Evolutionary conservation across 176 grass and related monocot species (phyloP).

Genomic region (Eragrostis curvula): DNA sequence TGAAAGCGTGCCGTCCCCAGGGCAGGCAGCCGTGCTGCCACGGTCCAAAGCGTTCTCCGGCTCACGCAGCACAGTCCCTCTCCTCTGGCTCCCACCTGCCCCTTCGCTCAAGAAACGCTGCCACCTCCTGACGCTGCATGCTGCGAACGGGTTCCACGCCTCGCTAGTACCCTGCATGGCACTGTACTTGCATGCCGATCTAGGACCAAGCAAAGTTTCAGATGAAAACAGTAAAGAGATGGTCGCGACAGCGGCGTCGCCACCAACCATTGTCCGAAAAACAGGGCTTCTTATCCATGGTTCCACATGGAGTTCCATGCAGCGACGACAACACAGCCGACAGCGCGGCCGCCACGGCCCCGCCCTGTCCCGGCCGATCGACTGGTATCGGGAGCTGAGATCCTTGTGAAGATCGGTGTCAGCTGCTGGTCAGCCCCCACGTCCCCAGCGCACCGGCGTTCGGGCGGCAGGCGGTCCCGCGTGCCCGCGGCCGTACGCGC

Average conservation of each 20-base stretch:
- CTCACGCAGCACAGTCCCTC: not conserved
- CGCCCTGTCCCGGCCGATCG: slow-evolving; percentile 4
- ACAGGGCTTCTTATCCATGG: not conserved
- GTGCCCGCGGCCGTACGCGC: not conserved
- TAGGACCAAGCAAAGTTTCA: slow-evolving; percentile 29
- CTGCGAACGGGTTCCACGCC: not conserved
- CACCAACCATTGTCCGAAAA: not conserved
- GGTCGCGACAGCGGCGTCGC: not conserved
- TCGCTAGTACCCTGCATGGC: not conserved
- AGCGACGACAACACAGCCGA: slow-evolving; percentile 35
- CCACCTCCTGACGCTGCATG: not conserved
- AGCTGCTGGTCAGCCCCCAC: not conserved
- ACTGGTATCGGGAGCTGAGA: not conserved
- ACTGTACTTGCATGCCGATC: not conserved
- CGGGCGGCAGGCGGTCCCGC: slow-evolving; percentile 8
- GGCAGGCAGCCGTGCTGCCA: slow-evolving; percentile 33
- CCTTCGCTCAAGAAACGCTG: not conserved
- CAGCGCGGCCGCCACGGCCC: slow-evolving; percentile 32
- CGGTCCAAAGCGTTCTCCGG: not conserved
- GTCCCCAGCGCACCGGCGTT: not conserved
- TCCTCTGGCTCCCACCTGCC: not conserved
- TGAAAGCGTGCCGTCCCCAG: not conserved
- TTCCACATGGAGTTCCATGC: not conserved
- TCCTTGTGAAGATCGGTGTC: not conserved
- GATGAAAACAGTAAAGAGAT: not conserved